Evolutionary conservation across 225 moss, liverwort and hornwort genomes (phyloP), one percentile per base, ranked within the genome.

Genomic region (Polytrichum formosum): DNA sequence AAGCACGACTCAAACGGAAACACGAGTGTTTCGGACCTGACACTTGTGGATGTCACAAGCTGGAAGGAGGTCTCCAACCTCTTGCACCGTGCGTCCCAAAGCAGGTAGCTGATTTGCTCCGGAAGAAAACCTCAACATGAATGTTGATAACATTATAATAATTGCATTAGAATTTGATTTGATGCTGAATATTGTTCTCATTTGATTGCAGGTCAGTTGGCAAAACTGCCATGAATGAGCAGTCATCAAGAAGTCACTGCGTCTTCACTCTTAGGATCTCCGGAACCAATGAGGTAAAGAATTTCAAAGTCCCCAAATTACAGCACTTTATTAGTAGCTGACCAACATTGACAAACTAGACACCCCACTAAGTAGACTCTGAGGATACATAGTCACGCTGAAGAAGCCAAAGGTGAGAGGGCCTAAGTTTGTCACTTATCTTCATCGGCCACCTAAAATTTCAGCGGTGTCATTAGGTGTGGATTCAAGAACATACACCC

Each of bases 221-320:
- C 21, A 97, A 94, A 85, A 97, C 97, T 5, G 90, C 90, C 54
- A 97, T 97, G 97, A 97, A 97, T 74, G 97, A 97, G 76, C 97
- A 97, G 67, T 97, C 97, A 4, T 97, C 97, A 56, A 92, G 97
- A 61, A 97, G 97, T 75, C 97, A 97, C 68, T 97, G 97, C 66
- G 97, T 97, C 26, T 97, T 97, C 72, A 97, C 97, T n/a, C 80
- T 97, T 54, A 79, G 97, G 54, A 85, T 97, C 61, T 94, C 94
- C 64, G 97, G 94, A 35, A 79, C 88, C 0, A 97, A 97, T 70
- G 97, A 97, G 96, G 96, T 93, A 78, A 6, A 18, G 22, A 66
- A 10, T 26, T 10, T 46, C 46, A 46, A 46, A 13, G 46, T 46
- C 1, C 13, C 46, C 4, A 46, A 37, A 37, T 37, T 37, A 37